Percentiles rank a stretch among this genome's conserved stretches.
Conservation (phyloP, 106 monocot genomes). For the Allium fistulosum region DNA sequence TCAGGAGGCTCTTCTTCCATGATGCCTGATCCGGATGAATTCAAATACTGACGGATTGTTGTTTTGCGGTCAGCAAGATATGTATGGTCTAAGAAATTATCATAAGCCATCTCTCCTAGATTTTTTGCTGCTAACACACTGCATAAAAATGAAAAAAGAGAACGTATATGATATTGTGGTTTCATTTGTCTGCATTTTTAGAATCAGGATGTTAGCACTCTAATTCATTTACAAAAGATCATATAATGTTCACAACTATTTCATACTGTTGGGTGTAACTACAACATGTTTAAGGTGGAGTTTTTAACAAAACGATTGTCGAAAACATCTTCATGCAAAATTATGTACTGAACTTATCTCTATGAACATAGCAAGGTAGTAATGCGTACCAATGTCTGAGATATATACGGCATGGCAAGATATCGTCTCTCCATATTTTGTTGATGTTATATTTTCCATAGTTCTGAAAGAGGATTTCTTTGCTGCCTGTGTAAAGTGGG, state of each 20-base stretch:
- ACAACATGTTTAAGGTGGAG: no score
- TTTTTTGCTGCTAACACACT: constrained; percentile 86
- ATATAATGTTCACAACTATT: no score
- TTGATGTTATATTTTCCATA: constrained; percentile 84
- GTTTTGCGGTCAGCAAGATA: constrained; percentile 59
- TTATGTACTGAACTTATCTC: no score
- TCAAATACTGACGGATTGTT: constrained; percentile 55
- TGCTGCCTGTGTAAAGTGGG: constrained; percentile 33
- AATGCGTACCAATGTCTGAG: constrained; percentile 75
- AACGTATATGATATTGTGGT: not conserved
- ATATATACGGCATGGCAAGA: constrained; percentile 85
- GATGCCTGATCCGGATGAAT: constrained; percentile 56
- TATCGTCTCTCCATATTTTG: constrained; percentile 90
- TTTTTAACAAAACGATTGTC: no score
- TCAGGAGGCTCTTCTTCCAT: constrained; percentile 93
- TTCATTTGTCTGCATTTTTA: no score
- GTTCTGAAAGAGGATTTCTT: constrained; percentile 52
- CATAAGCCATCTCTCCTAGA: constrained; percentile 50
- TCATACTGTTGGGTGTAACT: no score
- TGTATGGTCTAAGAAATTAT: constrained; percentile 81
- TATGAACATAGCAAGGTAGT: no score
- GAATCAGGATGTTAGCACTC: no score
- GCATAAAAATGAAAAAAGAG: constrained; percentile 4
- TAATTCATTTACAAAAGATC: no score
- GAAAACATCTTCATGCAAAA: no score